Evolutionary conservation across 768 basidiomycete genomes (phyloP).

Genomic region (Lanmaoa rubissima): DNA sequence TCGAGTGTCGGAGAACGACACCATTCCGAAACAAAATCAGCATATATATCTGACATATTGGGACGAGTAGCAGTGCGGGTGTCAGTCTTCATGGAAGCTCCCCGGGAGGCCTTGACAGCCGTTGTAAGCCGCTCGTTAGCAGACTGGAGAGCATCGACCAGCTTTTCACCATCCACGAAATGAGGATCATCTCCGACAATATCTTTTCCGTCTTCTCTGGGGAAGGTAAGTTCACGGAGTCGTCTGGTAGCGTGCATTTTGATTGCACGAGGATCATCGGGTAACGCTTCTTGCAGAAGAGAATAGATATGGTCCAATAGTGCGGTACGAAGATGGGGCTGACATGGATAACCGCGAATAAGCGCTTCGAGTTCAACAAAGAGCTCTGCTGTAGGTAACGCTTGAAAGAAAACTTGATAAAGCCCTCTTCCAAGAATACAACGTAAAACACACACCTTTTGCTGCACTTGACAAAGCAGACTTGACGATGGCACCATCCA

Average conservation of each 20-base stretch:
- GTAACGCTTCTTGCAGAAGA: conserved; percentile 37
- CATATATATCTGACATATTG: conserved; percentile 38
- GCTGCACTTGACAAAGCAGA: conserved; percentile 73
- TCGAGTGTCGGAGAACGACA: conserved; percentile 35
- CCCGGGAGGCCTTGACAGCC: conserved; percentile 30
- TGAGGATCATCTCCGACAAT: conserved; percentile 3
- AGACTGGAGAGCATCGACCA: conserved; percentile 30
- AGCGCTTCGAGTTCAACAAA: conserved; percentile 43
- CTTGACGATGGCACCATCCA: conserved; percentile 78
- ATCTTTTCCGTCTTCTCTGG: conserved; percentile 19
- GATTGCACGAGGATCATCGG: conserved; percentile 38
- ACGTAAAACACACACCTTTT: conserved; percentile 49
- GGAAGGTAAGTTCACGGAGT: conserved; percentile 30
- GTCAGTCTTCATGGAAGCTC: conserved; percentile 6
- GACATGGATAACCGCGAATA: conserved; percentile 42
- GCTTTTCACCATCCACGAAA: conserved; percentile 16
- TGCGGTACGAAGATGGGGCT: conserved; percentile 35
- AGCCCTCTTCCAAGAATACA: conserved; percentile 14
- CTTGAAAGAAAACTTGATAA: conserved; percentile 26
- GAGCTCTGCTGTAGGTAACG: conserved; percentile 40
- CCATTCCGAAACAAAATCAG: conserved; percentile 49
- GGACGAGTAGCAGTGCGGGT: conserved; percentile 21
- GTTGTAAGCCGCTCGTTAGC: conserved; percentile 31
- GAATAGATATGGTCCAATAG: conserved; percentile 46
- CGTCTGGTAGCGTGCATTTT: conserved; percentile 39